Base-by-base conservation (phyloP, 2,329 filamentous ascomycete genomes). In the Boeremia lycopersici region DNA sequence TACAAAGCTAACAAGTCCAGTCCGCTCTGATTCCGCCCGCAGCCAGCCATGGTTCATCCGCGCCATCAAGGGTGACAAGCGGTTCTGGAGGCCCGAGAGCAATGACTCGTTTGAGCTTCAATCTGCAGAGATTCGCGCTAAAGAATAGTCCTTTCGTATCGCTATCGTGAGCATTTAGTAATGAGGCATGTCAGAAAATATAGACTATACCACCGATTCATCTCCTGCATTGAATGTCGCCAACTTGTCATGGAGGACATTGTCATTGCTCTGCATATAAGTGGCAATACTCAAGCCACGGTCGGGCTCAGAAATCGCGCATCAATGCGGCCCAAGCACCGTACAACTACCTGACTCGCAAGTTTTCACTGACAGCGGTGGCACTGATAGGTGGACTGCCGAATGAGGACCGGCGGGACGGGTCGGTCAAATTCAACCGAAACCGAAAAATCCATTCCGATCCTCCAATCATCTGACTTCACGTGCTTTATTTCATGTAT, bases 1-100 rank as follows among this genome's bases (percentile, higher is more conserved):
- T 30, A 10, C 2, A n/a, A 36, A 43, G 33, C 61, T 64, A 53
- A 62, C 12, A 10, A 8, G 3, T 1, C 15, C 38, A 67, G 65
- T 67, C 51, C 55, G 50, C 17, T 43, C 63, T 19, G 65, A 68
- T n/a, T 61, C 59, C 19, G 59, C 61, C 35, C 62, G 63, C 35
- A 54, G 48, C 26, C 65, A 66, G n/a, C 65, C 65, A 15, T 68
- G 65, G 65, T 65, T 68, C 38, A 63, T 68, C 13, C 64, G 65
- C 25, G 57, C 59, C 9, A 51, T 61, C 28, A 67, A 60, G 51
- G 65, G 65, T 13, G 64, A 68, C 26, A 62, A 60, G 47, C 55
- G 59, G 23, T 68, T 67, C 46, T 68, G 64, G 65, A 64, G 58
- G 35, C 41, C 60, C 0, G 48, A 63, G 17, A 53, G 57, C 28